phyloP scores from a whole-genome alignment of 2,329 filamentous ascomycete species.

The Aspergillus tubingensis region DNA sequence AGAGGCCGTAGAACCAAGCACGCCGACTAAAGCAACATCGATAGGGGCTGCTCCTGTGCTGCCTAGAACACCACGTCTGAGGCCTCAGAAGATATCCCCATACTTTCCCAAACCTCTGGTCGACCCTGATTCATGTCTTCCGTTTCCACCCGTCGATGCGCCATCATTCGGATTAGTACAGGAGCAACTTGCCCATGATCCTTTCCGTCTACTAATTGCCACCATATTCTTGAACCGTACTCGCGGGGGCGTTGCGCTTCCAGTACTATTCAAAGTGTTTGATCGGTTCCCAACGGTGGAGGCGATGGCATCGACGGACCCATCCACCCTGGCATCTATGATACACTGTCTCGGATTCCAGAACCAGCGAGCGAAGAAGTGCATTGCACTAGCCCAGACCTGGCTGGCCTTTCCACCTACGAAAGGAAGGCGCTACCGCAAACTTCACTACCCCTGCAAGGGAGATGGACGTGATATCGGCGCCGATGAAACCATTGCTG shows the following conservation, averaged over 20 bases:
- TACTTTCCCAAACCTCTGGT: slow-evolving; percentile 43
- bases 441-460: slow-evolving; percentile 56
- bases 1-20: slow-evolving; percentile 3
- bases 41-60: slow-evolving; percentile 11
- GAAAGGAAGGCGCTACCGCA: slow-evolving; percentile 59
- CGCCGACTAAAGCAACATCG: slow-evolving; percentile 11
- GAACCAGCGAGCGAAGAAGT: slow-evolving; percentile 64
- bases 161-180: slow-evolving; percentile 77
- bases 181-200: slow-evolving; percentile 71
- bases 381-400: slow-evolving; percentile 68
- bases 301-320: slow-evolving; percentile 60
- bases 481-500: slow-evolving; percentile 50
- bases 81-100: slow-evolving; percentile 40
- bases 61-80: slow-evolving; percentile 20
- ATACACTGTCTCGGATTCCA: slow-evolving; percentile 73
- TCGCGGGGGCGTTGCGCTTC: slow-evolving; percentile 70
- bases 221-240: slow-evolving; percentile 86
- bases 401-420: slow-evolving; percentile 68
- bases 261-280: slow-evolving; percentile 71
- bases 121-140: slow-evolving; percentile 48
- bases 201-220: slow-evolving; percentile 79
- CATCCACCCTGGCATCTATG: slow-evolving; percentile 60
- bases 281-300: slow-evolving; percentile 66
- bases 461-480: slow-evolving; percentile 53
- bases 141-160: slow-evolving; percentile 67